A percentile compares a stretch with the other conserved stretches of the same genome.
Evolutionary conservation across 2,329 filamentous ascomycete species (phyloP).

Genomic region (Colletotrichum scovillei): DNA sequence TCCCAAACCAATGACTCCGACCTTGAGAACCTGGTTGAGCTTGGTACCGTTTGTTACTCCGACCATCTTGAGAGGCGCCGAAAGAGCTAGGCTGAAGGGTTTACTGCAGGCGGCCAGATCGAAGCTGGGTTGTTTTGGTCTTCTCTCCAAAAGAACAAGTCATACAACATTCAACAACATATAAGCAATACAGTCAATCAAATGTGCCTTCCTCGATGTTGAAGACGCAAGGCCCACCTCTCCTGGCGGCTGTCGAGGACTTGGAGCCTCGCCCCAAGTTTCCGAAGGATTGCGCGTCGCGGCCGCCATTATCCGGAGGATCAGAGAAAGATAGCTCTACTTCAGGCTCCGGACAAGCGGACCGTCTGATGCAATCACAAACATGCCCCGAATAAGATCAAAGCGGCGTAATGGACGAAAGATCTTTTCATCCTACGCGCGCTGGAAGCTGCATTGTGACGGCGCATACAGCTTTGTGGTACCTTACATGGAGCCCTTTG

Average conservation of each 20-base stretch:
- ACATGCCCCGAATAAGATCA: neutral
- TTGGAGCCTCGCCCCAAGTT: neutral
- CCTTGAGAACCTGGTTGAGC: neutral
- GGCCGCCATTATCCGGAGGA: neutral
- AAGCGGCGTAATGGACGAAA: neutral
- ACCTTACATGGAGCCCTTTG: neutral
- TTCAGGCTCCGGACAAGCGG: neutral
- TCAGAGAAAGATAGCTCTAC: neutral
- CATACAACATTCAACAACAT: neutral
- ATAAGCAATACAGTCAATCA: neutral
- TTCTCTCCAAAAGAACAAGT: neutral
- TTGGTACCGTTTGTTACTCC: neutral
- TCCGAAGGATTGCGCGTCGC: neutral
- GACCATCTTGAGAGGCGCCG: neutral
- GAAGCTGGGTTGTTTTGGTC: neutral
- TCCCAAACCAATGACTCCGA: neutral
- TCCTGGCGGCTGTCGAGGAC: neutral
- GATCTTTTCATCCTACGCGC: neutral
- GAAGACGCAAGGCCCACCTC: neutral
- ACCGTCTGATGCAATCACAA: neutral
- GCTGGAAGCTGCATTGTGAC: neutral
- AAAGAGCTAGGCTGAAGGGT: neutral
- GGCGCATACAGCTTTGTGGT: neutral
- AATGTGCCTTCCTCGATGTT: neutral
- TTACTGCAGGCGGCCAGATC: neutral